Percentiles rank a stretch among this genome's conserved stretches.
phyloP scores from a whole-genome alignment of 2,329 filamentous ascomycete species.

The Plectosphaerella plurivora region DNA sequence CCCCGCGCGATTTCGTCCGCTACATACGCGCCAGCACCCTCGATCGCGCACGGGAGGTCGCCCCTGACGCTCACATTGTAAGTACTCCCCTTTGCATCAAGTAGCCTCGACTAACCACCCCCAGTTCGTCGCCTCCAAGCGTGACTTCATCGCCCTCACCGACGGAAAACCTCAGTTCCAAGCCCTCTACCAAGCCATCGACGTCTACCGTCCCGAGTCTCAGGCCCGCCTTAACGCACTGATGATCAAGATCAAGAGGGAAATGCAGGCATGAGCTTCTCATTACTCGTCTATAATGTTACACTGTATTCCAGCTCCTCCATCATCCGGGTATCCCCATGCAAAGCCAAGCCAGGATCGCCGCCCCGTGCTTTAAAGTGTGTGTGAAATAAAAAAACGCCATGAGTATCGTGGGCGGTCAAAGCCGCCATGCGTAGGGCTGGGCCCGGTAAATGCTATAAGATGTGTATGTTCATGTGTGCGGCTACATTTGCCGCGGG shows the following conservation, averaged over 20 bases:
- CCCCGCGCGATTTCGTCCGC: constrained; percentile 16
- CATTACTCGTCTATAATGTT: no score
- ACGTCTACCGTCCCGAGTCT: constrained; percentile 26
- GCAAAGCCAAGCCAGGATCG: no score
- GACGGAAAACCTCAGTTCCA: constrained; percentile 31
- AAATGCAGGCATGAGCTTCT: background rate
- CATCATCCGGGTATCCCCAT: no score
- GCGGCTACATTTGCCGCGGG: background rate
- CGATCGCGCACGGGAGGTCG: constrained; percentile 29
- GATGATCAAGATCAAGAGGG: constrained; percentile 10
- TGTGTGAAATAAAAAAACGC: background rate
- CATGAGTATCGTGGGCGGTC: background rate
- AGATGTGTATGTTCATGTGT: no score
- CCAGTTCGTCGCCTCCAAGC: constrained; percentile 29
- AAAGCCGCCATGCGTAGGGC: no score
- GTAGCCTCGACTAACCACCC: no score
- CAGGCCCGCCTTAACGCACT: constrained; percentile 22
- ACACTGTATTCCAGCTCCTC: no score
- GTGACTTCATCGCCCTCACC: constrained; percentile 29
- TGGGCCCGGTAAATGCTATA: no score
- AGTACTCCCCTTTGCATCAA: no score
- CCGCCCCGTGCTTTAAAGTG: no score
- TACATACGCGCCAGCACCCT: constrained; percentile 41
- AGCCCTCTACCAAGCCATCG: constrained; percentile 25
- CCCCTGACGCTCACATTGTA: constrained; percentile 39